These are phyloP conservation scores for Paramecium octaurelia DNA, from an alignment of 73 alveolate species.

Conservation along the genomic window DNA sequence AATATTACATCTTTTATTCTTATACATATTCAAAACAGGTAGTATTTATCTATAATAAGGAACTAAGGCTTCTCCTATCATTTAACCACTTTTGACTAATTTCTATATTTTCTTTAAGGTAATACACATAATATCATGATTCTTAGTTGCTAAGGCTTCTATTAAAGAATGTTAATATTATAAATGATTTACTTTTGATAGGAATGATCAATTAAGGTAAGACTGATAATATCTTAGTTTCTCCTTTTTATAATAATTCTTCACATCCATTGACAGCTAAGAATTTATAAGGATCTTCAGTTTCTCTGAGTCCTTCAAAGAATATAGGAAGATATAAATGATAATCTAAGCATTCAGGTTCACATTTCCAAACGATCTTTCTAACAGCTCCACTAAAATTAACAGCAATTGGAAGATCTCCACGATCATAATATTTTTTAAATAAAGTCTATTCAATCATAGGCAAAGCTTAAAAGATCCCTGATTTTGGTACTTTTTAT, in stretches of 20 bases:
- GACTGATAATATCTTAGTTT: conserved; percentile 92
- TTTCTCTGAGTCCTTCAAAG: conserved; percentile 97
- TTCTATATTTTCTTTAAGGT: conserved; percentile 92
- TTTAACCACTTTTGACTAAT: conserved; percentile 85
- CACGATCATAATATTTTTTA: conserved; percentile 83
- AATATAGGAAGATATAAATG: conserved; percentile 95
- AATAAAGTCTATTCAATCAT: conserved; percentile 65
- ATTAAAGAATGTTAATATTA: not conserved
- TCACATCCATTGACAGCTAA: conserved; percentile 94
- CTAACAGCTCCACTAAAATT: conserved; percentile 80
- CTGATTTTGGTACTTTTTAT: conserved; percentile 53
- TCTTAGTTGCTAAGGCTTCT: conserved; percentile 91
- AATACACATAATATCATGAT: conserved; percentile 89
- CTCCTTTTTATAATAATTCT: conserved; percentile 85
- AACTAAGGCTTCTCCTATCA: conserved; percentile 96
- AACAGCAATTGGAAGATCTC: conserved; percentile 85
- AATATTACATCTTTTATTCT: conserved; percentile 80
- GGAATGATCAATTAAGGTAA: conserved; percentile 97
- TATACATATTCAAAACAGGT: conserved; percentile 93
- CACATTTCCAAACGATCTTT: conserved; percentile 78
- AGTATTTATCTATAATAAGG: conserved; percentile 96
- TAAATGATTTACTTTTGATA: conserved; percentile 69
- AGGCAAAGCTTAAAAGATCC: conserved; percentile 54
- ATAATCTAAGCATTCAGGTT: conserved; percentile 87
- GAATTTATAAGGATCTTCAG: conserved; percentile 96